Base-by-base conservation (phyloP, 805 yeast genomes). In the Ogataea glucozyma region DNA sequence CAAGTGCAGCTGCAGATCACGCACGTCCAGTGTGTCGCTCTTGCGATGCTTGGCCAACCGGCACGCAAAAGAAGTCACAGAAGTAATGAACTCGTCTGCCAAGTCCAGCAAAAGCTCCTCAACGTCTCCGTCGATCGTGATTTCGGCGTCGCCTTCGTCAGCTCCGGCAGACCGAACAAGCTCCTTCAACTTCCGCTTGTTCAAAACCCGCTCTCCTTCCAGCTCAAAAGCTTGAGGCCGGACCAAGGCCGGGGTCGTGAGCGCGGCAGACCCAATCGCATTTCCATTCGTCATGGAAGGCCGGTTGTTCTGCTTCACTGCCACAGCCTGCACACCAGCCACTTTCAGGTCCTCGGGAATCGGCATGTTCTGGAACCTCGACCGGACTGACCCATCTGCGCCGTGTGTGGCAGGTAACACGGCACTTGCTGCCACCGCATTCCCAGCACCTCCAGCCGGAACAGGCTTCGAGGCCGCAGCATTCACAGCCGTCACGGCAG, bases 21-120 rank as follows among this genome's bases (percentile, higher is more conserved):
- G 81, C 12, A 86, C 88, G 52, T 91, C 98, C 19, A 93, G 70
- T 26, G 84, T 78, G 47, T 91, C 96, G 6, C 88, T 79, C 58
- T 87, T 88, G 54, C 99, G 76, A 60, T 91, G 97, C 62, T 93
- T 93, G 17, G 99, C 98, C 51, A 93, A 72, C 41, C 95, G 78
- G 61, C 98, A 91, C 1, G 98, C 96, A 69, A 93, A 93, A 2
- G 88, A 73, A 0, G 97, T 89, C 2, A 95, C 96, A 36, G 87
- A 83, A 6, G 85, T 78, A 12, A 93, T 93, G 60, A 93, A 93
- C 60, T 93, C 98, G 64, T 93, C 99, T 0, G 99, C 97, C 36
- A 93, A 69, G 63, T 93, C 99, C 32, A 93, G 71, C 26, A 93
- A 67, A 29, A 93, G 68, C 54, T 91, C 98, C 63, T 90, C 97